Evolutionary conservation across 2,329 filamentous ascomycete genomes (phyloP).

Genomic region (Paraphaeosphaeria minitans): DNA sequence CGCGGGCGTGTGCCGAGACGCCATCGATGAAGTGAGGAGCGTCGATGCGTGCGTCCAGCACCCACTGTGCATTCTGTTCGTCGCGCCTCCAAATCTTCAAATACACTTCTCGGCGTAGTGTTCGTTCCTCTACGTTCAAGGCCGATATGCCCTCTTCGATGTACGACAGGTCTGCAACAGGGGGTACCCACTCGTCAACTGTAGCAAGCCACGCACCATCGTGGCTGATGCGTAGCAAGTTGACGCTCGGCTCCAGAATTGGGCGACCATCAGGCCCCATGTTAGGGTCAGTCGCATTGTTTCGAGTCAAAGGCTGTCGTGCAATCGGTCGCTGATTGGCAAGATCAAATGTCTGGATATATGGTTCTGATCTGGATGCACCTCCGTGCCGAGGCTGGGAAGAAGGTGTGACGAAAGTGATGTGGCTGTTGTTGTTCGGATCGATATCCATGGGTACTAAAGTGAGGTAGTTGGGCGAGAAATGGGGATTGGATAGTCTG

Average conservation of each 20-base stretch:
- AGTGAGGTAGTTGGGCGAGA: slow-evolving; percentile 27
- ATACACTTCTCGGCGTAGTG: slow-evolving; percentile 70
- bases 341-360: slow-evolving; percentile 87
- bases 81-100: slow-evolving; percentile 88
- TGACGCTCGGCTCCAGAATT: slow-evolving; percentile 79
- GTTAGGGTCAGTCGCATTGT: slow-evolving; percentile 82
- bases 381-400: slow-evolving; percentile 50
- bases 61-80: slow-evolving; percentile 62
- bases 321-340: slow-evolving; percentile 75
- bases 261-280: slow-evolving; percentile 71
- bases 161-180: slow-evolving; percentile 68
- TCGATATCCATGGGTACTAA: slow-evolving; percentile 48
- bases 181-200: slow-evolving; percentile 87
- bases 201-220: slow-evolving; percentile 91
- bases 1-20: slow-evolving; percentile 55
- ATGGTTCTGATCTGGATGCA: slow-evolving; percentile 55
- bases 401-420: slow-evolving; percentile 58
- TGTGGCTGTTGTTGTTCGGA: slow-evolving; percentile 46
- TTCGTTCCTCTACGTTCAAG: slow-evolving; percentile 51
- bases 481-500: slow-evolving; percentile 25
- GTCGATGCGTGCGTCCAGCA: slow-evolving; percentile 82
- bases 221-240: slow-evolving; percentile 73
- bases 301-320: slow-evolving; percentile 88
- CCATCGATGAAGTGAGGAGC: slow-evolving; percentile 70
- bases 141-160: slow-evolving; percentile 52